Evolutionary conservation across 2,329 filamentous ascomycete species (phyloP), one percentile per base, ranked within the genome.

Genomic region (Penicillium frequentans): DNA sequence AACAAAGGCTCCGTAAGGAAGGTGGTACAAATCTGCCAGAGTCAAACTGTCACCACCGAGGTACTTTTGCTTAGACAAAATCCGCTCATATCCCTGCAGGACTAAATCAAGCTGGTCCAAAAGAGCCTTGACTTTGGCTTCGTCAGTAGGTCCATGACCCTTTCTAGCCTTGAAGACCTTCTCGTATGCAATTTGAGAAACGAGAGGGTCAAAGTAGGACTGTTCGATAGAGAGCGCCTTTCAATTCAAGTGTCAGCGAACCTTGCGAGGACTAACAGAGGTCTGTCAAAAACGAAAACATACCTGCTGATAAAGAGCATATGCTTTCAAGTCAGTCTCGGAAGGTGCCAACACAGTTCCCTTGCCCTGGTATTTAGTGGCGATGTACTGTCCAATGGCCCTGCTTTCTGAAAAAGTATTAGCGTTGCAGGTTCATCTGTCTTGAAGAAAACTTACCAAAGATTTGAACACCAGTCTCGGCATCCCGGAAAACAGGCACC

Each of bases 401-500:
- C 72, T 63, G 55, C 68, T 71, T 60, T 73, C 70, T 59, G 14
- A 31, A 8, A 8, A 3, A 24, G 16, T 3, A 2, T 45, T 26
- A n/a, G 35, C 35, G 4, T n/a, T 19, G 35, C n/a, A 39, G 35
- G 7, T 39, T 39, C 26, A 8, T 26, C 26, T 8, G 7, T 3
- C 2, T 49, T 8, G 11, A 23, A 19, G n/a, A 1, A 13, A 7
- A 35, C 39, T 19, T 21, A 63, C 58, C 58, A 21, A 57, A 61
- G 37, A 61, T 47, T 26, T 60, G 67, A 2, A 75, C 33, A n/a
- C 68, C 42, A 31, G 67, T 69, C 1, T 68, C 71, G 43, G 70
- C 68, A 48, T 75, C 73, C 4, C 73, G 66, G 3, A 75, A 56
- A n/a, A 69, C 64, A 11, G 73, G 73, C 0, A 75, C 59, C 57